Percentiles rank a stretch among this genome's conserved stretches.
Conservation (phyloP, 2,329 filamentous ascomycete species). For the Ampelomyces quisqualis region DNA sequence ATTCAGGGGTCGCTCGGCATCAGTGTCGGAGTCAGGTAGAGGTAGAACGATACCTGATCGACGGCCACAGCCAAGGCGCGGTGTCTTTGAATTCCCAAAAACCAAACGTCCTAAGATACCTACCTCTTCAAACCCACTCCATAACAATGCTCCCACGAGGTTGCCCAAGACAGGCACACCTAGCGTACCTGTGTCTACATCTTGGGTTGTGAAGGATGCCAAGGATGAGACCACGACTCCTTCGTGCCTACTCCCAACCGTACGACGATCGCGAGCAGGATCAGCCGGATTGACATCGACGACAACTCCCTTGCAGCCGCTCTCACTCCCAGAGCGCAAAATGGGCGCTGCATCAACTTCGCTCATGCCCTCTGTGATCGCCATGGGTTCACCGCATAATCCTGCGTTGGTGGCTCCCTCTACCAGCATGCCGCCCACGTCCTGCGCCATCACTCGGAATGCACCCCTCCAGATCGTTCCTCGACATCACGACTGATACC, state of each 20-base stretch:
- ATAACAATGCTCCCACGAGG: conserved; percentile 12
- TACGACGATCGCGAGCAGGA: conserved; percentile 14
- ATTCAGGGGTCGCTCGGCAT: conserved; percentile 16
- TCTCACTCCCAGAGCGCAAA: conserved; percentile 16
- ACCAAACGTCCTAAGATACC: not conserved
- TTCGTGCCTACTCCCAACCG: not conserved
- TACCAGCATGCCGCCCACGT: conserved; percentile 14
- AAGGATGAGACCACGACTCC: too few species aligned
- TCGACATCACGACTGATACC: conserved; percentile 15
- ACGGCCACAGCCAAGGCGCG: conserved; percentile 25
- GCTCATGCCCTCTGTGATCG: conserved; percentile 33
- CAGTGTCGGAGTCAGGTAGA: conserved; percentile 16
- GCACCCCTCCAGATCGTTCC: conserved; percentile 13
- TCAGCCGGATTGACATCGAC: conserved; percentile 15
- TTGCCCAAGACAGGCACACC: not conserved
- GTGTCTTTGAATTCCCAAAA: conserved; percentile 24
- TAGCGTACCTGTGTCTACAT: not conserved
- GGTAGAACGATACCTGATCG: conserved; percentile 24
- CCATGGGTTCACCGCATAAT: conserved; percentile 35
- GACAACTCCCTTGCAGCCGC: conserved; percentile 2
- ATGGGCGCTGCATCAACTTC: conserved; percentile 20
- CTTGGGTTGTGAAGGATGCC: too few species aligned
- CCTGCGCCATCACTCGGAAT: conserved; percentile 30
- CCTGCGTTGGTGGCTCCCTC: conserved; percentile 28
- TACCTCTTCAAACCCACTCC: conserved; percentile 11